Conservation (phyloP, 371 early-diverging fungal genomes). For the Mortierella sp. region DNA sequence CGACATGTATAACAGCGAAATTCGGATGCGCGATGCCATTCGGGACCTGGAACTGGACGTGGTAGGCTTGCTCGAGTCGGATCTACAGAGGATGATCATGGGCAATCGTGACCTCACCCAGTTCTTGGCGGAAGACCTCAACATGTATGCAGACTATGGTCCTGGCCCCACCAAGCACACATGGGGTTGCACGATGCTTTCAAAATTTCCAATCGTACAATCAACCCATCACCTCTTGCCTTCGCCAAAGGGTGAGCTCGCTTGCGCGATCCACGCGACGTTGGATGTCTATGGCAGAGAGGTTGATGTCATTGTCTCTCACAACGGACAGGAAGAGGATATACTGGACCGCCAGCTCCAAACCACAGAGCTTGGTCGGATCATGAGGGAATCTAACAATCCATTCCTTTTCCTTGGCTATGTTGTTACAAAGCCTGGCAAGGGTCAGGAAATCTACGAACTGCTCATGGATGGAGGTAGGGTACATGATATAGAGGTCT, state of each 20-base stretch:
- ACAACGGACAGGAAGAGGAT: conserved; percentile 89
- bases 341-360: conserved; percentile 80
- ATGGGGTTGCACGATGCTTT: conserved; percentile 88
- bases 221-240: conserved; percentile 82
- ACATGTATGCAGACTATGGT: conserved; percentile 84
- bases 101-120: conserved; percentile 89
- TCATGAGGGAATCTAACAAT: conserved; percentile 77
- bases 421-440: conserved; percentile 82
- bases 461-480: conserved; percentile 73
- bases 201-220: conserved; percentile 82
- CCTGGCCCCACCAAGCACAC: conserved; percentile 88
- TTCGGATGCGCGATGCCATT: conserved; percentile 79
- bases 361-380: conserved; percentile 81
- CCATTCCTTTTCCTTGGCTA: conserved; percentile 87
- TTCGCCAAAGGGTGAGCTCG: conserved; percentile 85
- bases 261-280: conserved; percentile 89
- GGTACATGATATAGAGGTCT: conserved; percentile 81
- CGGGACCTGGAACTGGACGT: conserved; percentile 84
- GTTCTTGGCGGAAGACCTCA: conserved; percentile 79
- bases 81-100: conserved; percentile 85
- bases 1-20: conserved; percentile 84
- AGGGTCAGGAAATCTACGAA: conserved; percentile 66
- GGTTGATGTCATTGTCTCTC: conserved; percentile 86
- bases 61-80: conserved; percentile 85
- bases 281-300: conserved; percentile 82